Conservation (phyloP, 2,329 filamentous ascomycete genomes). For the Nemania sp. region DNA sequence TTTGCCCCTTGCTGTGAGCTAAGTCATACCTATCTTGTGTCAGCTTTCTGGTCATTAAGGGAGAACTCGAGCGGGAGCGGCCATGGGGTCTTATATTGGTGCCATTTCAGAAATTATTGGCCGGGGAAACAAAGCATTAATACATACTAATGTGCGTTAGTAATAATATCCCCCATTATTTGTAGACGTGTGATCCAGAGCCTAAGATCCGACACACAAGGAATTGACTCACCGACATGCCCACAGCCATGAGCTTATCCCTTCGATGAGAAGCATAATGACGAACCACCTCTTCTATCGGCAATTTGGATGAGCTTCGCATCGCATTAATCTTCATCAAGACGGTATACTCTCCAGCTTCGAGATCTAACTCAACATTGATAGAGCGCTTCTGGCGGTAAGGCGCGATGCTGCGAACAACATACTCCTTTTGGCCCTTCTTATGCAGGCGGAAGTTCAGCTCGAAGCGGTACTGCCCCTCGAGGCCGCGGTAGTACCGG, state of each 20-base stretch:
- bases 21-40: slow-evolving; percentile 58
- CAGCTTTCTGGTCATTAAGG: background rate
- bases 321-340: slow-evolving; percentile 74
- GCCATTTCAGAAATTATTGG: background rate
- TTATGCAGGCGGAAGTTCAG: slow-evolving; percentile 59
- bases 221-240: slow-evolving; percentile 55
- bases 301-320: slow-evolving; percentile 52
- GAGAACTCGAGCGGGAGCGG: too few species aligned
- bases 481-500: slow-evolving; percentile 59
- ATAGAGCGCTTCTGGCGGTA: slow-evolving; percentile 72
- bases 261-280: slow-evolving; percentile 62
- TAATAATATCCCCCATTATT: too few species aligned
- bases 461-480: slow-evolving; percentile 59
- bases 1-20: slow-evolving; percentile 66
- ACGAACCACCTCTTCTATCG: slow-evolving; percentile 69
- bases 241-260: slow-evolving; percentile 75
- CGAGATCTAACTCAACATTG: slow-evolving; percentile 74
- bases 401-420: slow-evolving; percentile 57
- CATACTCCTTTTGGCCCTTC: slow-evolving; percentile 54
- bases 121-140: background rate
- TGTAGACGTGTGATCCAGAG: too few species aligned
- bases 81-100: background rate
- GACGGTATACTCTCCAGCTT: slow-evolving; percentile 74
- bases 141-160: slow-evolving; percentile 15
- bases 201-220: too few species aligned